Evolutionary conservation across 179 eudicot species (phyloP).

Genomic region (Heliamphora pulchella): DNA sequence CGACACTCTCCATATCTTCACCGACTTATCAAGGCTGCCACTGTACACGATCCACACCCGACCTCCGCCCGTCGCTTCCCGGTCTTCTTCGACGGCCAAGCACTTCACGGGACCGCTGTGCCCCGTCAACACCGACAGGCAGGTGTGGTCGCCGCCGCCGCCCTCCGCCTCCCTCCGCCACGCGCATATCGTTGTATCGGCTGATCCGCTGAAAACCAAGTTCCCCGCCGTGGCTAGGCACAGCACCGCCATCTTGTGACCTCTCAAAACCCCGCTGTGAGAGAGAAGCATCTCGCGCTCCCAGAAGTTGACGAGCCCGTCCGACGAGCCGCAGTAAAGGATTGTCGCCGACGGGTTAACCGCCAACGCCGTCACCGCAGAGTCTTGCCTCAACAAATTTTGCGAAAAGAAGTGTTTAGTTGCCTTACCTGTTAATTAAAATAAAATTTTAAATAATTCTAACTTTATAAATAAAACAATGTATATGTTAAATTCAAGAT

Average conservation of each 20-base stretch:
- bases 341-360: conserved; percentile 35
- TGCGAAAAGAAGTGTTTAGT: conserved; percentile 73
- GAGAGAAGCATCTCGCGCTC: conserved; percentile 30
- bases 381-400: conserved; percentile 57
- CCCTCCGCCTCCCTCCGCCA: conserved; percentile 44
- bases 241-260: conserved; percentile 62
- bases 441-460: too few relatives aligned
- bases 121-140: conserved; percentile 27
- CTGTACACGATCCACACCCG: conserved; percentile 41
- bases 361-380: conserved; percentile 63
- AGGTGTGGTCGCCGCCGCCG: conserved; percentile 21
- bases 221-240: conserved; percentile 55
- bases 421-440: conserved; percentile 27
- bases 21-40: conserved; percentile 56
- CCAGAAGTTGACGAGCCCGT: conserved; percentile 65
- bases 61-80: background rate
- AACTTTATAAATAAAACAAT: too few relatives aligned
- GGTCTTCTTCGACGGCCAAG: conserved; percentile 15
- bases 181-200: conserved; percentile 61
- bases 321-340: conserved; percentile 66
- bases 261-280: conserved; percentile 39
- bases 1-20: conserved; percentile 44
- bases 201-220: conserved; percentile 68
- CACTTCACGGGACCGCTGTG: conserved; percentile 19
- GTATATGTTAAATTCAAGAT: too few relatives aligned